These are phyloP conservation scores for Phytophthora citricola DNA, from an alignment of 352 stramenopile species.

Conservation along the genomic window DNA sequence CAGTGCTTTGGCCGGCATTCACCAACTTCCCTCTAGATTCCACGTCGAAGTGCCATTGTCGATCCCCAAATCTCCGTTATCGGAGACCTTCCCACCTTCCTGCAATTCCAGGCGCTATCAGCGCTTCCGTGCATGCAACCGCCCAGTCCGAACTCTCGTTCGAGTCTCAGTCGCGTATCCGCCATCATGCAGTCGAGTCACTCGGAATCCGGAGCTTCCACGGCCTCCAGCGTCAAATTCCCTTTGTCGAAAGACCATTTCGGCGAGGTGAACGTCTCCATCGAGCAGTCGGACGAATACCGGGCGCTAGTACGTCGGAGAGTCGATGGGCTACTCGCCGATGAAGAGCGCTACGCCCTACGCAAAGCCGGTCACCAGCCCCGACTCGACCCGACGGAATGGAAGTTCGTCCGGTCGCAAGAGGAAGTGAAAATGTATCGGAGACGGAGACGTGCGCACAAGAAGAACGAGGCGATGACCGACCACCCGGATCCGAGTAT, in stretches of 20 bases:
- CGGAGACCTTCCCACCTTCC: constrained; percentile 2
- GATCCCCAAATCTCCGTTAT: constrained; percentile 11
- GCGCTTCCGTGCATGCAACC: constrained; percentile 13
- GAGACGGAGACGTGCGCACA: constrained; percentile 23
- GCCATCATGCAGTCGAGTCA: constrained; percentile 32
- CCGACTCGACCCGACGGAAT: constrained; percentile 34
- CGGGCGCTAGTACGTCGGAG: constrained; percentile 39
- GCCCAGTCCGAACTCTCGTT: constrained; percentile 2
- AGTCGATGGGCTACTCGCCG: constrained; percentile 33
- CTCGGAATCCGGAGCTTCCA: constrained; percentile 20
- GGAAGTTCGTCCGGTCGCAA: constrained; percentile 46
- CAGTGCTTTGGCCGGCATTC: constrained; percentile 5
- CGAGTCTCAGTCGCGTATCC: constrained; percentile 8
- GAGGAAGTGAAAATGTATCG: constrained; percentile 46
- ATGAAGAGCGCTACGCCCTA: constrained; percentile 30
- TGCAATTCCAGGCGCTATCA: background rate
- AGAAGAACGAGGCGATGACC: background rate
- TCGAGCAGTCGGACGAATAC: constrained; percentile 41
- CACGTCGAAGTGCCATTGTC: constrained; percentile 4
- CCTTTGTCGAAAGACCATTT: constrained; percentile 44
- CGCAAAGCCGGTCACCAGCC: constrained; percentile 17
- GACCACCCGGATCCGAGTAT: constrained; percentile 38
- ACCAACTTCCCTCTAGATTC: constrained; percentile 30
- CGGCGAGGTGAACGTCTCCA: constrained; percentile 37
- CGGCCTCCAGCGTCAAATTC: constrained; percentile 31